Base-by-base conservation (phyloP, 2,329 filamentous ascomycete genomes). In the Chaetomium olivaceum region DNA sequence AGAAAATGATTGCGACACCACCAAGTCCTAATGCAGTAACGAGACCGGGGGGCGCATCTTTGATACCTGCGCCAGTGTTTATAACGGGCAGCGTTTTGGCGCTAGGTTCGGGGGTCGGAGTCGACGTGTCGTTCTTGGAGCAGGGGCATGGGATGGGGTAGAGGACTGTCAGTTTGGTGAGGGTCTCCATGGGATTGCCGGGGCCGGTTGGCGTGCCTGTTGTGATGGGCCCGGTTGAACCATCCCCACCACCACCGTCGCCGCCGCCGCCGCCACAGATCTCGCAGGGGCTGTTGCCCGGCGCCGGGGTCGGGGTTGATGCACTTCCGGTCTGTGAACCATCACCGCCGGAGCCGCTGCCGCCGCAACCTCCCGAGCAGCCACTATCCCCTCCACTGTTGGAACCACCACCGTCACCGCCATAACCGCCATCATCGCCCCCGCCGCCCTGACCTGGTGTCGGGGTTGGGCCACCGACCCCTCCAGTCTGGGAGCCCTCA, bases 131-230 rank as follows among this genome's bases (percentile, higher is more conserved):
- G 52, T 57, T 62, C 25, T 56, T 57, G 12, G 39, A 46, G 43
- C 61, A 62, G 4, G 61, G 27, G 50, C 36, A 66, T 21, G 57
- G 54, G 54, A 69, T 69, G 50, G 65, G 63, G 46, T 67, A 67
- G 48, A 69, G 19, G 8, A 55, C 62, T 25, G 67, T 69, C 51
- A 69, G 61, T 21, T 56, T 63, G 57, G 63, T 58, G 50, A 63
- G 27, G 5, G 65, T 67, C 39, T 56, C 56, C 29, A 61, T 36
- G 48, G 67, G 58, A 11, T 27, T 31, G 23, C 46, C 36, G 21
- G 65, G 58, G 36, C 48, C 60, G 23, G 62, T 63, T 36, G 39
- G 39, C 39, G 59, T 57, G 52, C 50, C 29, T 25, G 67, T 31
- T 16, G 67, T 68, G 58, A 63, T 62, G 46, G 58, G 46, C 39